phyloP scores from a whole-genome alignment of 768 basidiomycete species.

The Botryobasidium botryosum region DNA sequence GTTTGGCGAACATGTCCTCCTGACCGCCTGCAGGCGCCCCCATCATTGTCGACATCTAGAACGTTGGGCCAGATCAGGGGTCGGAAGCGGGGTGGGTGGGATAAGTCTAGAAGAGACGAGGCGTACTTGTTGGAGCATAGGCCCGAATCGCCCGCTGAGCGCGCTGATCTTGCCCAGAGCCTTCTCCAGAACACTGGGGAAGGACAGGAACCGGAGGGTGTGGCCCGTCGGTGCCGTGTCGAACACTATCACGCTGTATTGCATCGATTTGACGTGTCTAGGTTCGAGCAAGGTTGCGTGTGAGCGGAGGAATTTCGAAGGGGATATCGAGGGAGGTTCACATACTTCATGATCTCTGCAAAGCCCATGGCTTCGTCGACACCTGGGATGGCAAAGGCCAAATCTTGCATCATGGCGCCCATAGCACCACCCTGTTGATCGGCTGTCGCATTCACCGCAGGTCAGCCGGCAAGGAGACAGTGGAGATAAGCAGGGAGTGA shows the following conservation, averaged over 20 bases:
- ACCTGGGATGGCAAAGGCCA: constrained; percentile 97
- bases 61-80: background rate
- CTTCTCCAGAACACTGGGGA: constrained; percentile 94
- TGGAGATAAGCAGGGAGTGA: constrained; percentile 7
- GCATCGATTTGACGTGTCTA: constrained; percentile 99
- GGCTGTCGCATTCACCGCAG: constrained; percentile 11
- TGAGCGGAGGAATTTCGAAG: background rate
- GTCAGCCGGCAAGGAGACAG: constrained; percentile 20
- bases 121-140: constrained; percentile 74
- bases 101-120: constrained; percentile 17
- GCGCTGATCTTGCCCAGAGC: constrained; percentile 87
- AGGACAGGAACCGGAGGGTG: constrained; percentile 95
- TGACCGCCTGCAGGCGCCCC: constrained; percentile 79
- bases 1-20: constrained; percentile 97
- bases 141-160: constrained; percentile 88
- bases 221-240: constrained; percentile 99
- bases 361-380: constrained; percentile 99
- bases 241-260: constrained; percentile 99
- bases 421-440: constrained; percentile 43
- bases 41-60: constrained; percentile 89
- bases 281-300: background rate
- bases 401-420: constrained; percentile 99
- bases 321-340: constrained; percentile 1
- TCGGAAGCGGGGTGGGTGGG: background rate
- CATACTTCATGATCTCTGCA: constrained; percentile 99